Percentiles rank a stretch among this genome's conserved stretches.
Evolutionary conservation across 768 basidiomycete genomes (phyloP).

Genomic region (Termitomyces sp.): DNA sequence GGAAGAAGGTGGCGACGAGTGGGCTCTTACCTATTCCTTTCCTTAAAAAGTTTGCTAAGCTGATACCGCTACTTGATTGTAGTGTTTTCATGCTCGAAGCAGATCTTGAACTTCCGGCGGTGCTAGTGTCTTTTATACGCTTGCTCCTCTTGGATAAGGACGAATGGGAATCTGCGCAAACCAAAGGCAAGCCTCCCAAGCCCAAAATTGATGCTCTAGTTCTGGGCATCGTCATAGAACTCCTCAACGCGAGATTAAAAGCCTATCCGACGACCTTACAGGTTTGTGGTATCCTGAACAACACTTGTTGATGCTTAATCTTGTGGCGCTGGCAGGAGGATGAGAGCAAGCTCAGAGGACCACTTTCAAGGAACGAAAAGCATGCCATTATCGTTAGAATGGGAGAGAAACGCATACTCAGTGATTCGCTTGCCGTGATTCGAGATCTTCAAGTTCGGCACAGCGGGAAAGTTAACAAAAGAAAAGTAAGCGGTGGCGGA

Average conservation of each 20-base stretch:
- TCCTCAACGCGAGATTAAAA: slow-evolving; percentile 43
- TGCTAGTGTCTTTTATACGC: slow-evolving; percentile 58
- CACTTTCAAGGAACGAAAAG: slow-evolving; percentile 39
- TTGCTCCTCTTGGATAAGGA: slow-evolving; percentile 49
- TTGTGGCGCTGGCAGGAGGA: slow-evolving; percentile 32
- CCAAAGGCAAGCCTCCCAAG: slow-evolving; percentile 72
- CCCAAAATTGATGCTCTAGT: slow-evolving; percentile 47
- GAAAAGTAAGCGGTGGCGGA: slow-evolving; percentile 4
- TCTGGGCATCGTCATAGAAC: slow-evolving; percentile 39
- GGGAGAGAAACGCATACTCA: slow-evolving; percentile 73
- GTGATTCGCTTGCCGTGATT: slow-evolving; percentile 19
- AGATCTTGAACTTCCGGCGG: slow-evolving; percentile 44
- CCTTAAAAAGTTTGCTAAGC: background rate
- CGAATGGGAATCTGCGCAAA: slow-evolving; percentile 55
- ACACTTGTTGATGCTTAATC: background rate
- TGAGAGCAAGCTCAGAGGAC: slow-evolving; percentile 37
- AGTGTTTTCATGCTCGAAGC: slow-evolving; percentile 55
- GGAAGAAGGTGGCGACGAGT: slow-evolving; percentile 89
- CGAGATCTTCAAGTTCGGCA: slow-evolving; percentile 3
- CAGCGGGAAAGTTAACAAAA: slow-evolving; percentile 7
- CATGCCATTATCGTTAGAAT: slow-evolving; percentile 69
- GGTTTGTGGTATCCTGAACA: slow-evolving; percentile 31
- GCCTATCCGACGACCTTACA: slow-evolving; percentile 56
- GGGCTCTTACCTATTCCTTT: slow-evolving; percentile 21
- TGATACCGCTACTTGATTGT: background rate